Percentiles rank a stretch among this genome's conserved stretches.
These are phyloP conservation scores for Rosa multiflora DNA, from an alignment of 306 rosid genomes.

Conservation along the genomic window DNA sequence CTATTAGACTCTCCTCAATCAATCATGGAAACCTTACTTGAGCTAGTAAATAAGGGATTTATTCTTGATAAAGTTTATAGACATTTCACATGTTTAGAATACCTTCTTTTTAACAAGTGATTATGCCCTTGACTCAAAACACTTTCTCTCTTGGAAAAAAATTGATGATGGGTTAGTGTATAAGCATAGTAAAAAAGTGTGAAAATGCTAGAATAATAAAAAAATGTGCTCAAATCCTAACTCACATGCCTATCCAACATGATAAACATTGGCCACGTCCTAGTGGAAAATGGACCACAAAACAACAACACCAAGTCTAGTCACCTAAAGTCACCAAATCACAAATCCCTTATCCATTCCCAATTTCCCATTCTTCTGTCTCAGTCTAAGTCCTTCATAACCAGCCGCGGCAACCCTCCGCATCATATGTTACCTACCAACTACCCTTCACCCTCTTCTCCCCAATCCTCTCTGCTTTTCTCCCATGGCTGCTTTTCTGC, in stretches of 20 bases:
- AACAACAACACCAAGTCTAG: conserved; percentile 17
- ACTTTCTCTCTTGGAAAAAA: too few species aligned
- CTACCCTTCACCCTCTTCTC: background rate
- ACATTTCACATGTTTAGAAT: too few species aligned
- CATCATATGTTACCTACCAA: background rate
- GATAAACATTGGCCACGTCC: conserved; percentile 14
- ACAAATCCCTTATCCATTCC: conserved; percentile 22
- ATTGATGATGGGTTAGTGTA: too few species aligned
- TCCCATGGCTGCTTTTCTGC: conserved; percentile 38
- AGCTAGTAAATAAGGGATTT: too few species aligned
- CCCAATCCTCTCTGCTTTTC: background rate
- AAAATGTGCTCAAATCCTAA: background rate
- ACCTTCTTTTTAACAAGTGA: too few species aligned
- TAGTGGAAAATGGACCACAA: background rate
- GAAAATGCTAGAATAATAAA: too few species aligned
- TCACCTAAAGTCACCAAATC: conserved; percentile 10
- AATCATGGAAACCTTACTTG: too few species aligned
- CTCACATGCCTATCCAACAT: background rate
- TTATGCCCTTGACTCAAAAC: too few species aligned
- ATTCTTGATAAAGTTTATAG: too few species aligned
- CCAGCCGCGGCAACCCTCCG: conserved; percentile 35
- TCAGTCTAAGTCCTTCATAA: background rate
- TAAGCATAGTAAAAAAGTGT: too few species aligned
- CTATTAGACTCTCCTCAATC: too few species aligned
- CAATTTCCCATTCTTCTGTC: too few species aligned